A percentile compares a stretch with the other conserved stretches of the same genome.
Conservation (phyloP, 2,329 filamentous ascomycete genomes). For the Raffaelea arxii region DNA sequence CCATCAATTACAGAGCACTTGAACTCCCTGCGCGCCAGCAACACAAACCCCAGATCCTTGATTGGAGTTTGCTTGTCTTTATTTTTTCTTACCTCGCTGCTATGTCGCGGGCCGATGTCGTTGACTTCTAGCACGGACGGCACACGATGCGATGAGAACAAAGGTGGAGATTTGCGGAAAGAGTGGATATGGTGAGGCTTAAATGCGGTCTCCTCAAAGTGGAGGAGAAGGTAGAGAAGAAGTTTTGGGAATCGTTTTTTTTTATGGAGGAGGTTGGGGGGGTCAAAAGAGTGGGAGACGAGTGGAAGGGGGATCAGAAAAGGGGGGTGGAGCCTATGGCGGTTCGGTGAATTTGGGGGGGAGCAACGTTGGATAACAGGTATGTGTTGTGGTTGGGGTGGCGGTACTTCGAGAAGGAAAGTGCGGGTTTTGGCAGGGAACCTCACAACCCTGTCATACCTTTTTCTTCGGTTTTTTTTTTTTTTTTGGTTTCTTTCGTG, state of each 20-base stretch:
- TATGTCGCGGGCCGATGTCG: constrained; percentile 5
- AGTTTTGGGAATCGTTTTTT: constrained; percentile 8
- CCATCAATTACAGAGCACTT: too few relatives aligned
- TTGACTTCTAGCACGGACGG: constrained; percentile 6
- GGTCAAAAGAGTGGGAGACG: constrained; percentile 7
- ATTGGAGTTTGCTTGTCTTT: too few relatives aligned
- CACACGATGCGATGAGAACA: constrained; percentile 8
- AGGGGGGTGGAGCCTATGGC: constrained; percentile 16
- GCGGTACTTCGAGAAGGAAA: background rate
- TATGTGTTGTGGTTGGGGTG: constrained; percentile 4
- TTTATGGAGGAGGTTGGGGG: constrained; percentile 3
- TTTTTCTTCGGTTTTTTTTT: constrained; percentile 4
- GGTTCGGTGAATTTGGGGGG: constrained; percentile 2
- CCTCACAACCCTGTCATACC: constrained; percentile 5
- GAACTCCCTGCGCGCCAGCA: too few relatives aligned
- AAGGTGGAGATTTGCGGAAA: constrained; percentile 13
- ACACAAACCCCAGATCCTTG: too few relatives aligned
- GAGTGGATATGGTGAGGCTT: constrained; percentile 15
- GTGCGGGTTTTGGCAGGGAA: background rate
- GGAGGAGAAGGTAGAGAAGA: constrained; percentile 12
- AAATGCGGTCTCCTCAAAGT: constrained; percentile 14
- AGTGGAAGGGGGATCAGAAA: constrained; percentile 15
- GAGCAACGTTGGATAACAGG: too few relatives aligned
- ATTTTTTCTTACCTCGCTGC: constrained; percentile 4
- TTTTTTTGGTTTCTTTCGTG: too few relatives aligned